phyloP scores from a whole-genome alignment of 768 basidiomycete genomes.

The Kwoniella bestiolae region DNA sequence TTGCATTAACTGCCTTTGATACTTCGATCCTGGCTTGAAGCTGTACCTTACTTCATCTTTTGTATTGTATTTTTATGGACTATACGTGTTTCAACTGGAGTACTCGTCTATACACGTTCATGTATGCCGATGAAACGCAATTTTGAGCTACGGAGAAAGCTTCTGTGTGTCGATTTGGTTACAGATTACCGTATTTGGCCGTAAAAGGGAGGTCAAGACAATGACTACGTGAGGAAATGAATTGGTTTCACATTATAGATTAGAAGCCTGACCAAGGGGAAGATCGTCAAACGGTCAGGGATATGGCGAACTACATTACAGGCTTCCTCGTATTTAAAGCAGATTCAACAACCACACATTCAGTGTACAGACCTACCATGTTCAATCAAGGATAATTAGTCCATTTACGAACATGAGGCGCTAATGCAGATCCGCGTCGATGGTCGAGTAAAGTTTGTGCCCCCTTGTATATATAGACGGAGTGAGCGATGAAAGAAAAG shows the following conservation, averaged over 20 bases:
- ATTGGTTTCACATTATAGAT: neutral
- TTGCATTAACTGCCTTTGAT: neutral
- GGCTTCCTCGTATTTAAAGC: too few species aligned
- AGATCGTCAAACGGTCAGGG: neutral
- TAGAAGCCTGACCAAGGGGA: neutral
- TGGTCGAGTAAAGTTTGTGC: neutral
- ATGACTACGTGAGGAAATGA: neutral
- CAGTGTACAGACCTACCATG: neutral
- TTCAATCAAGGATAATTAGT: neutral
- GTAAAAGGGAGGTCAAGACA: neutral
- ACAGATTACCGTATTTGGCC: too few species aligned
- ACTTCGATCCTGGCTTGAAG: neutral
- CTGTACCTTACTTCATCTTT: neutral
- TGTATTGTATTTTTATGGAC: neutral
- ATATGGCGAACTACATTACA: neutral
- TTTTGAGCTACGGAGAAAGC: neutral
- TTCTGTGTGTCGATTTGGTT: too few species aligned
- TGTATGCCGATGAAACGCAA: neutral
- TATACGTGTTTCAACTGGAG: neutral
- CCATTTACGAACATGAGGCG: neutral
- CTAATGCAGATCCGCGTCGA: neutral
- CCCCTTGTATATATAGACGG: slow-evolving; percentile 7
- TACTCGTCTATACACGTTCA: neutral
- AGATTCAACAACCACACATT: neutral
- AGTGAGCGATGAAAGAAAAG: neutral